phyloP scores from a whole-genome alignment of 495 filamentous ascomycete species.

The Talaromyces proteolyticus region DNA sequence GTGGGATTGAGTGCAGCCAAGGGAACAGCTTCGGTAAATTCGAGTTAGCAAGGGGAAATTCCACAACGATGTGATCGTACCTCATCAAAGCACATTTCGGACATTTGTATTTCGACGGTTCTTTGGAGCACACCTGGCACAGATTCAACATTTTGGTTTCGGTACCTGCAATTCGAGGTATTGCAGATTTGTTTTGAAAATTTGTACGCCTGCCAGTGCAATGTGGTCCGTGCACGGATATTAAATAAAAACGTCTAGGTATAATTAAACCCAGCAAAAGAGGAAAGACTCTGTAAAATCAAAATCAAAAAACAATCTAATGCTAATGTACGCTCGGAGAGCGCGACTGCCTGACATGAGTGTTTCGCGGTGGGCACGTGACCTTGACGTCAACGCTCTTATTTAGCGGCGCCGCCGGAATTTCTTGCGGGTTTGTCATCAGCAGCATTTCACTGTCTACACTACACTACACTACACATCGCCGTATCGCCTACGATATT shows the following conservation, averaged over 20 bases:
- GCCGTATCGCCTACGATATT: not conserved
- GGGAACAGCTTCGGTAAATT: slow-evolving; percentile 52
- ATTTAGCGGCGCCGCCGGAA: not conserved
- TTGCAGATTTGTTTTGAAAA: too few relatives aligned
- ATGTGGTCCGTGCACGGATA: too few relatives aligned
- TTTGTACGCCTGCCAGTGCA: too few relatives aligned
- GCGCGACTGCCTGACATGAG: too few relatives aligned
- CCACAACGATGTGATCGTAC: slow-evolving; percentile 29
- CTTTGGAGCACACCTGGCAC: slow-evolving; percentile 54
- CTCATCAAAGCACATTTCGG: slow-evolving; percentile 55
- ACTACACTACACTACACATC: not conserved
- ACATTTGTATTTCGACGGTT: slow-evolving; percentile 60
- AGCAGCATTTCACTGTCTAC: not conserved
- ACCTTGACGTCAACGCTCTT: not conserved
- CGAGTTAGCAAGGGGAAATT: not conserved
- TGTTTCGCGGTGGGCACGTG: too few relatives aligned
- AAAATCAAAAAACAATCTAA: too few relatives aligned
- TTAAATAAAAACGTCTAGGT: too few relatives aligned
- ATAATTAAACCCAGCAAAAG: too few relatives aligned
- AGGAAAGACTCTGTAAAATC: too few relatives aligned
- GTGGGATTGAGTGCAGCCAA: slow-evolving; percentile 61
- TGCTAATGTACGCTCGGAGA: too few relatives aligned
- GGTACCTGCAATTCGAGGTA: not conserved
- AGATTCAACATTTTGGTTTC: slow-evolving; percentile 16
- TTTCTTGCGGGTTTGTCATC: not conserved